Base-by-base conservation (phyloP, 768 basidiomycete genomes). In the Boletus tomentosulus region DNA sequence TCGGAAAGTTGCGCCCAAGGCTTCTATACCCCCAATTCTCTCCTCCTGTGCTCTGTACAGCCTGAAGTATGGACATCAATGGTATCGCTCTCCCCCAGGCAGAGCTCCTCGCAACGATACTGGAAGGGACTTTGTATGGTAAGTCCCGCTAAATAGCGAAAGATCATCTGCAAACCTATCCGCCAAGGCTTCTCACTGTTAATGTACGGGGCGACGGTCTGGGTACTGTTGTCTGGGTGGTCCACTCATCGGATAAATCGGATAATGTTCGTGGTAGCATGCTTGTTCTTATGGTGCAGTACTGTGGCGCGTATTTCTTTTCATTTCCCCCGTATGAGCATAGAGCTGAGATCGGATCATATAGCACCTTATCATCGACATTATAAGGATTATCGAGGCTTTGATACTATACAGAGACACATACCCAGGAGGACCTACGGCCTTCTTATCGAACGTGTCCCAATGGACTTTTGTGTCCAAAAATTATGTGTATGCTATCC, bases 161-260 rank as follows among this genome's bases (percentile, higher is more conserved):
- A 8, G 6, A 22, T 9, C 19, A 39, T 15, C 19, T 19, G 13
- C 46, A 13, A 4, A 37, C 13, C 22, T 3, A 50, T 43, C n/a
- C 4, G 5, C 10, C 5, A 43, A 70, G 69, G 69, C 1, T 69
- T 69, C 56, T 70, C 67, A 3, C 8, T 67, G 6, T 48, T 69
- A 11, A 69, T 70, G 69, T 70, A 63, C 56, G 59, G 64, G 2
- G 60, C 57, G 7, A 67, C 67, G 1, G 25, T 66, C 7, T 67
- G 62, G 57, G 57, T 59, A 1, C 51, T 67, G 6, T 30, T 61
- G 3, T 31, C 43, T 19, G 50, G 47, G 9, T 58, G 49, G 13
- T 11, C 30, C 19, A 37, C 43, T 6, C 19, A 37, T 4, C 39
- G 50, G 6, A 28, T 65, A 25, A 61, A 65, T 39, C 42, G 31